A percentile compares a stretch with the other conserved stretches of the same genome.
These are phyloP conservation scores for Pelargonium myrrhifolium DNA, from an alignment of 441 rosid genomes.

Conservation along the genomic window DNA sequence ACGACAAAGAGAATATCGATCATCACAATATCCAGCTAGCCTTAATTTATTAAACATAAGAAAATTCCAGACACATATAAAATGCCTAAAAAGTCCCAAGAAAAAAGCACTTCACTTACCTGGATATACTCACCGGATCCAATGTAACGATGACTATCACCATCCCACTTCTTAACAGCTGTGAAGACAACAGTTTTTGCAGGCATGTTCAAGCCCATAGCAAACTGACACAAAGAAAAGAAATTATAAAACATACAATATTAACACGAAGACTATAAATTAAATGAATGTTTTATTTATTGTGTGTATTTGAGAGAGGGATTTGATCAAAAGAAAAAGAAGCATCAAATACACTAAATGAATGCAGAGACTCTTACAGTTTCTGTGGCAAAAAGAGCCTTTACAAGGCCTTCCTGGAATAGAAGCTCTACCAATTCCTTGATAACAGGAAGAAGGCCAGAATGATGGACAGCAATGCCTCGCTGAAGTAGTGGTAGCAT, in stretches of 20 bases:
- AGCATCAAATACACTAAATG: neutral
- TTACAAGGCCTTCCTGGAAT: slow-evolving; percentile 98
- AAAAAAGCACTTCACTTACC: slow-evolving; percentile 42
- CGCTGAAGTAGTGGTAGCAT: slow-evolving; percentile 96
- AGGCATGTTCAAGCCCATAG: slow-evolving; percentile 98
- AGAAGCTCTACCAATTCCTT: slow-evolving; percentile 98
- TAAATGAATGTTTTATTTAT: neutral
- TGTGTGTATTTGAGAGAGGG: neutral
- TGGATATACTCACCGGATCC: slow-evolving; percentile 97
- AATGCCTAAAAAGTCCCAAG: slow-evolving; percentile 6
- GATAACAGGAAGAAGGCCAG: slow-evolving; percentile 97
- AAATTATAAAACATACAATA: slow-evolving; percentile 16
- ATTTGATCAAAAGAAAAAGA: neutral
- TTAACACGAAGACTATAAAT: slow-evolving; percentile 7
- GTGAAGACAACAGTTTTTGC: slow-evolving; percentile 98
- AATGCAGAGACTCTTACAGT: slow-evolving; percentile 52
- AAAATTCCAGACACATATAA: neutral
- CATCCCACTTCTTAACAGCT: slow-evolving; percentile 95
- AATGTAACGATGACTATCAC: slow-evolving; percentile 88
- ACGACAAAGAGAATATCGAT: slow-evolving; percentile 20
- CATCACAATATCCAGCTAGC: slow-evolving; percentile 11
- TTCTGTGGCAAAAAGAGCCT: slow-evolving; percentile 96
- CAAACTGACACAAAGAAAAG: slow-evolving; percentile 52
- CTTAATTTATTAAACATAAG: neutral
- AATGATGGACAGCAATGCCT: slow-evolving; percentile 97